phyloP scores from a whole-genome alignment of 495 filamentous ascomycete genomes.

The Podospora pseudocomata region DNA sequence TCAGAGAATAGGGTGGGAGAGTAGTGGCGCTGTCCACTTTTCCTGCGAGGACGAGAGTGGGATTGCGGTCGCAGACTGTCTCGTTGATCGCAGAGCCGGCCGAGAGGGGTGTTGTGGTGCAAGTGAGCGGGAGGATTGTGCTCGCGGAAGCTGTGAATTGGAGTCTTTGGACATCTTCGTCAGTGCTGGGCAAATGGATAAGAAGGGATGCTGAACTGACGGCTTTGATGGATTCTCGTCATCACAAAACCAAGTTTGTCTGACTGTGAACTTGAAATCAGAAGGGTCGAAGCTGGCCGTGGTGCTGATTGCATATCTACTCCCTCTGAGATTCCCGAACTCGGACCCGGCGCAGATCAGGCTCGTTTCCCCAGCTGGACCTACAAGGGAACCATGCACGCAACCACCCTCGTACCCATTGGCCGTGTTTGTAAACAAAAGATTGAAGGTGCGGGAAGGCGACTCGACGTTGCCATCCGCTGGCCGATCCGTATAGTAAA shows the following conservation, averaged over 20 bases:
- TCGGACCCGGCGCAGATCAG: constrained; percentile 23
- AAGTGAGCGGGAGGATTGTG: constrained; percentile 13
- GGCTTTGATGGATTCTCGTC: constrained; percentile 29
- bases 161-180: constrained; percentile 8
- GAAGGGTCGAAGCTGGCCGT: constrained; percentile 19
- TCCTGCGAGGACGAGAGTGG: constrained; percentile 14
- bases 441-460: constrained; percentile 17
- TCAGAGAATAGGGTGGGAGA: constrained; percentile 28
- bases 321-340: constrained; percentile 15
- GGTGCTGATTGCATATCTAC: constrained; percentile 22
- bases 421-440: constrained; percentile 23
- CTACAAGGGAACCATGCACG: constrained; percentile 11
- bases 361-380: neutral
- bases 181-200: neutral
- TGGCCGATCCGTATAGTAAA: constrained; percentile 20
- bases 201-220: constrained; percentile 15
- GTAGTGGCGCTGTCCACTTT: constrained; percentile 6
- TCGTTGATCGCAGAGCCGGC: neutral
- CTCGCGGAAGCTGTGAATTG: constrained; percentile 19
- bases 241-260: constrained; percentile 35
- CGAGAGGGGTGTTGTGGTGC: neutral
- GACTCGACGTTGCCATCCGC: constrained; percentile 18
- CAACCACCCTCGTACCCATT: constrained; percentile 32
- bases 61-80: constrained; percentile 3
- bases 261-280: constrained; percentile 20